phyloP scores from a whole-genome alignment of 2,329 filamentous ascomycete genomes.

The Zymoseptoria brevis region DNA sequence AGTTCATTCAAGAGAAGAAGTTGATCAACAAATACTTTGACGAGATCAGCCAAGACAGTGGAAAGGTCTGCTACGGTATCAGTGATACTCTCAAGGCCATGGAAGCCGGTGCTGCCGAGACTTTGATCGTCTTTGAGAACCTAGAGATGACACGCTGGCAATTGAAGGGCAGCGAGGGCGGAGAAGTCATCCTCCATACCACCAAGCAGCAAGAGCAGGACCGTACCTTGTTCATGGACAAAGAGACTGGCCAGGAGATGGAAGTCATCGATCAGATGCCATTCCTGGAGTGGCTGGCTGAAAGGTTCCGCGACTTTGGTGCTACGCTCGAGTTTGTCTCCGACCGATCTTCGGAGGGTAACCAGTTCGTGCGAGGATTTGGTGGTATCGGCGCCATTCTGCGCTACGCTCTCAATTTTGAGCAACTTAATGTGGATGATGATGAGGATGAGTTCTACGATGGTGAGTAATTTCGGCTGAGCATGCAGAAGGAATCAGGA shows the following conservation, averaged over 20 bases:
- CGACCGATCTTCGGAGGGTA: constrained; percentile 93
- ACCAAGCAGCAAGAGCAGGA: constrained; percentile 76
- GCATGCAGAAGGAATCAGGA: background rate
- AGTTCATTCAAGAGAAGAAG: constrained; percentile 99
- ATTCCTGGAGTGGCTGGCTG: constrained; percentile 99
- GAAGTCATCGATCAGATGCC: constrained; percentile 78
- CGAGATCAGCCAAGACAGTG: constrained; percentile 95
- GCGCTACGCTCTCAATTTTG: constrained; percentile 99
- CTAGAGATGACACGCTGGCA: constrained; percentile 88
- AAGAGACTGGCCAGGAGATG: constrained; percentile 94
- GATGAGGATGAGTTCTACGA: constrained; percentile 73
- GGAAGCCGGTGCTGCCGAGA: constrained; percentile 91
- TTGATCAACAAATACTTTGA: constrained; percentile 98
- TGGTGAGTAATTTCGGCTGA: constrained; percentile 24
- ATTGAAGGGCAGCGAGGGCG: constrained; percentile 69
- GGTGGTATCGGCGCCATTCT: constrained; percentile 96
- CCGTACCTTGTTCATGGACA: constrained; percentile 86
- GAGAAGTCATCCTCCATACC: constrained; percentile 71
- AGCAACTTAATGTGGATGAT: constrained; percentile 86
- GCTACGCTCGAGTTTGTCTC: constrained; percentile 94
- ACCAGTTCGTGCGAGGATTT: constrained; percentile 99
- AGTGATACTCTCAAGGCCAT: constrained; percentile 96
- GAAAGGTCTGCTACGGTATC: constrained; percentile 94
- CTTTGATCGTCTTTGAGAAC: constrained; percentile 93
- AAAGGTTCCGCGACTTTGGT: constrained; percentile 97